phyloP scores from a whole-genome alignment of 345 rosid species.

The Arabidopsis suecica region DNA sequence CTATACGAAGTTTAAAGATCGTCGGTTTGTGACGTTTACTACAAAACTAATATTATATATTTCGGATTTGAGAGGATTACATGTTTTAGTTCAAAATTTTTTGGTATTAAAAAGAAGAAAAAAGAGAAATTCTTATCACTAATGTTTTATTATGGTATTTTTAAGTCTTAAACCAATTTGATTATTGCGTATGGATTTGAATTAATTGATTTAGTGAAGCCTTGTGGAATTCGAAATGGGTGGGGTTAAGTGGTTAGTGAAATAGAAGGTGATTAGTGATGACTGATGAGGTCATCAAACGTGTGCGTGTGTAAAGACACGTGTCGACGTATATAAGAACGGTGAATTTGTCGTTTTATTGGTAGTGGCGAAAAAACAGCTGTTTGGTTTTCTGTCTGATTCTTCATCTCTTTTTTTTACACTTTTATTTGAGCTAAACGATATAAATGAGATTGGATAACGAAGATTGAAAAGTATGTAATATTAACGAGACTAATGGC shows the following conservation, averaged over 20 bases:
- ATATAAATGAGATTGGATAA: no score
- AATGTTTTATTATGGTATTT: neutral
- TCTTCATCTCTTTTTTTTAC: neutral
- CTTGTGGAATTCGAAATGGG: neutral
- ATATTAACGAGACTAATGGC: neutral
- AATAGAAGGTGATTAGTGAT: neutral
- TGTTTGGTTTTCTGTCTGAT: constrained; percentile 10
- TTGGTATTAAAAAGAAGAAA: no score
- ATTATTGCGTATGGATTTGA: neutral
- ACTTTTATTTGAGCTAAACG: neutral
- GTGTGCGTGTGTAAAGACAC: constrained; percentile 27
- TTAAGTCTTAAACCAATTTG: no score
- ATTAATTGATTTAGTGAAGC: neutral
- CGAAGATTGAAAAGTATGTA: neutral
- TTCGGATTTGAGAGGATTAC: no score
- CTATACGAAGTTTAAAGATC: no score
- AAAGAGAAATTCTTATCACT: no score
- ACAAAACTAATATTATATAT: no score
- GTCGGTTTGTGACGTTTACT: no score
- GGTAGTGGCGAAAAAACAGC: constrained; percentile 35
- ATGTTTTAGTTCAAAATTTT: no score
- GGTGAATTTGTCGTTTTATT: constrained; percentile 38
- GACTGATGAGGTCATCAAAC: constrained; percentile 13
- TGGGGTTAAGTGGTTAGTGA: neutral
- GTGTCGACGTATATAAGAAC: constrained; percentile 4